Evolutionary conservation across 2,329 filamentous ascomycete genomes (phyloP).

Genomic region (Rhynchosporium agropyri): DNA sequence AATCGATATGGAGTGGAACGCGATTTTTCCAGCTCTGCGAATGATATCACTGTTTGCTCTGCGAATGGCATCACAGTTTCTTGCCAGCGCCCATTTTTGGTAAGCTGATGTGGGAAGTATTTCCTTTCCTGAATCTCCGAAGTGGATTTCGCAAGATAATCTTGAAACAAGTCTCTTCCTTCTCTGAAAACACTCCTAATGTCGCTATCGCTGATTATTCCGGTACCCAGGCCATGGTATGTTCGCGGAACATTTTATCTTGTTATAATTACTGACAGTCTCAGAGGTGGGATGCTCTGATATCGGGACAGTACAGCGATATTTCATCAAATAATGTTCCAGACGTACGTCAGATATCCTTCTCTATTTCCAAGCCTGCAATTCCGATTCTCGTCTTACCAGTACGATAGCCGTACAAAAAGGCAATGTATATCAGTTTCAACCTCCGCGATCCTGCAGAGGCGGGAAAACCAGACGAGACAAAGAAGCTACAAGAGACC

Average conservation of each 20-base stretch:
- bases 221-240: slow-evolving; percentile 13
- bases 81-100: slow-evolving; percentile 18
- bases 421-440: background rate
- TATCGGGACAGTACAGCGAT: background rate
- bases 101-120: no score
- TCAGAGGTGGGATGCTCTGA: slow-evolving; percentile 20
- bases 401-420: background rate
- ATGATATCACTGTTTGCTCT: slow-evolving; percentile 18
- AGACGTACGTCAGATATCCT: background rate
- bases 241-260: background rate
- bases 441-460: background rate
- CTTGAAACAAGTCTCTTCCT: no score
- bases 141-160: no score
- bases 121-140: no score
- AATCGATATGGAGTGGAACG: background rate
- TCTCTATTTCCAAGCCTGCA: background rate
- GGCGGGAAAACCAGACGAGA: background rate
- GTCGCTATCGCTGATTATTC: no score
- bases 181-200: no score
- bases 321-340: background rate
- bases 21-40: slow-evolving; percentile 10
- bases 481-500: background rate
- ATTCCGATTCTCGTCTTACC: background rate
- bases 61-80: slow-evolving; percentile 18
- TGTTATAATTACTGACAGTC: background rate